Evolutionary conservation across 2,329 filamentous ascomycete species (phyloP).

Genomic region (Aspergillus piperis): DNA sequence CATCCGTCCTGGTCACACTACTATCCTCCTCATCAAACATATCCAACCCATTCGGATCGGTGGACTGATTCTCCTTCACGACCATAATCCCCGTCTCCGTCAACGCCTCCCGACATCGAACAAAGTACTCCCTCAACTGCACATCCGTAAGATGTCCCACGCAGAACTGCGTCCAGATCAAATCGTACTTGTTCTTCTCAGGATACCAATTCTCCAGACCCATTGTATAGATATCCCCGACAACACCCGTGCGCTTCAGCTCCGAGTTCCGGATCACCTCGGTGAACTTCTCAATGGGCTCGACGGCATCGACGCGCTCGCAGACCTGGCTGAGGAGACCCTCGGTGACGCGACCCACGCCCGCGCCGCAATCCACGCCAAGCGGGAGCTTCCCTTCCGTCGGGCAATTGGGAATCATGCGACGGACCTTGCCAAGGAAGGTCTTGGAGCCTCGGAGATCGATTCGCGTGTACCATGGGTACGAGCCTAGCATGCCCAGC

Average conservation of each 20-base stretch:
- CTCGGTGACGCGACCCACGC: constrained; percentile 81
- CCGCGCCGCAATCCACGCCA: constrained; percentile 63
- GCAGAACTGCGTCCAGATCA: constrained; percentile 93
- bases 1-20: constrained; percentile 74
- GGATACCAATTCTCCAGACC: constrained; percentile 73
- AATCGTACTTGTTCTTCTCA: constrained; percentile 61
- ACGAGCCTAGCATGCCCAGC: constrained; percentile 64
- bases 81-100: constrained; percentile 56
- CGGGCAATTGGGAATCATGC: constrained; percentile 21
- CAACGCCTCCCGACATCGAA: constrained; percentile 58
- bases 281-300: constrained; percentile 83
- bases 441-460: constrained; percentile 69
- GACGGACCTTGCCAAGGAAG: constrained; percentile 66
- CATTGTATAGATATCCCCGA: constrained; percentile 68
- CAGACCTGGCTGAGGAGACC: constrained; percentile 72
- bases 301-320: constrained; percentile 76
- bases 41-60: constrained; percentile 57
- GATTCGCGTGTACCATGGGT: constrained; percentile 65
- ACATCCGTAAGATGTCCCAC: constrained; percentile 76
- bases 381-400: constrained; percentile 27
- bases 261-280: constrained; percentile 52
- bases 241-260: constrained; percentile 46
- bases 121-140: constrained; percentile 69
- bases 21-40: constrained; percentile 75
- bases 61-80: constrained; percentile 78